Base-by-base conservation (phyloP, 2,329 filamentous ascomycete genomes). In the Penicillium sp. region DNA sequence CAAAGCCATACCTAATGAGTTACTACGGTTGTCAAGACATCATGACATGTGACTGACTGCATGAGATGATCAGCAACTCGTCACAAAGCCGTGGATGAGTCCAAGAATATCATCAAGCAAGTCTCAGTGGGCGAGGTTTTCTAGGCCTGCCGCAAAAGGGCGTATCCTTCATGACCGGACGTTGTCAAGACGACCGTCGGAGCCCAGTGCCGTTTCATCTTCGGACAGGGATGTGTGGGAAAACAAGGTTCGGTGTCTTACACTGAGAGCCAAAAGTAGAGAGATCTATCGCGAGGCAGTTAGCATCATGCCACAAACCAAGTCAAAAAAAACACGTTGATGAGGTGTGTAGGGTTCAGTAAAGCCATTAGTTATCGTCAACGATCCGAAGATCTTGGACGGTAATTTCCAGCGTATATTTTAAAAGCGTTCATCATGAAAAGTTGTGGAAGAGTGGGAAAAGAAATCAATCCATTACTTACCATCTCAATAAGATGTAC, bases 111-210 rank as follows among this genome's bases (percentile, higher is more conserved):
- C 38, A 32, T 38, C 53, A 45, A 37, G 30, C 18, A 34, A 39
- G 46, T 60, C 71, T 94, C 88, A 94, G 88, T 90, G 85, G 88
- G 85, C 87, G 80, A 94, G 88, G 89, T 94, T 95, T 95, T 93
- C 87, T 93, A 95, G 86, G 88, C 88, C 87, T 94, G 87, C 85
- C 87, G 69, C 86, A 85, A 85, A 77, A 70, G 41, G 85, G 87
- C 86, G 79, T 84, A 78, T 80, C 88, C 85, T 73, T 88, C 87
- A 87, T 80, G 79, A 72, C 67, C 64, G 65, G 61, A 67, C 63
- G 60, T 67, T 64, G 61, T 65, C 62, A 63, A 65, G 66, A 56
- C 67, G 73, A 68, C 69, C 71, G 67, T 93, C 87, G 83, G 88
- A 90, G 88, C 88, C 88, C 88, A 95, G 88, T 95, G 88, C 88